phyloP scores from a whole-genome alignment of 768 basidiomycete genomes.

The Mycena rosella region DNA sequence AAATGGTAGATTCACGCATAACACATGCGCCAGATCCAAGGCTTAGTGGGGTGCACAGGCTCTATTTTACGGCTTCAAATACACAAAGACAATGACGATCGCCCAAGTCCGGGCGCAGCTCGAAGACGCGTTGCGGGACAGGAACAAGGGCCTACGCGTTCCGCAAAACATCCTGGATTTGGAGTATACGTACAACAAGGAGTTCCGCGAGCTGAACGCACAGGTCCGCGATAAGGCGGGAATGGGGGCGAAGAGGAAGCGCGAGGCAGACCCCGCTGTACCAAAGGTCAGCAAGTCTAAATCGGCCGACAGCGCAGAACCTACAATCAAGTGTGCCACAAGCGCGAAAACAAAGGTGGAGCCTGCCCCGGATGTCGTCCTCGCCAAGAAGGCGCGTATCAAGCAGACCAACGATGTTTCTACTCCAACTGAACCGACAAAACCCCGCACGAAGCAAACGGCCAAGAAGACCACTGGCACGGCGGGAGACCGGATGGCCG shows the following conservation, averaged over 20 bases:
- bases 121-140: conserved; percentile 35
- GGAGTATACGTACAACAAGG: conserved; percentile 32
- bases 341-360: conserved; percentile 11
- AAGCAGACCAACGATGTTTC: conserved; percentile 6
- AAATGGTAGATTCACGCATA: neutral
- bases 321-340: neutral
- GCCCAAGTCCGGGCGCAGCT: conserved; percentile 28
- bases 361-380: conserved; percentile 9
- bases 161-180: conserved; percentile 35
- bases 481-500: neutral
- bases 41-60: conserved; percentile 37
- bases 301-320: neutral
- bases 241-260: conserved; percentile 29
- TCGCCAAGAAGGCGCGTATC: conserved; percentile 29
- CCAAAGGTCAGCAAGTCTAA: conserved; percentile 28
- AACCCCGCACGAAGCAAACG: conserved; percentile 16
- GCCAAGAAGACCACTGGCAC: conserved; percentile 3
- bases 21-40: conserved; percentile 19
- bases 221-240: conserved; percentile 37
- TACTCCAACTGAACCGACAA: conserved; percentile 3
- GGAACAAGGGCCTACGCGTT: conserved; percentile 28
- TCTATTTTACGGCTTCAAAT: conserved; percentile 32
- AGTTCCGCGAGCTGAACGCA: conserved; percentile 37
- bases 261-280: conserved; percentile 15
- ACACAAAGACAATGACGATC: conserved; percentile 33